Base-by-base conservation (phyloP, 2,329 filamentous ascomycete species). In the Penicillium sp. region DNA sequence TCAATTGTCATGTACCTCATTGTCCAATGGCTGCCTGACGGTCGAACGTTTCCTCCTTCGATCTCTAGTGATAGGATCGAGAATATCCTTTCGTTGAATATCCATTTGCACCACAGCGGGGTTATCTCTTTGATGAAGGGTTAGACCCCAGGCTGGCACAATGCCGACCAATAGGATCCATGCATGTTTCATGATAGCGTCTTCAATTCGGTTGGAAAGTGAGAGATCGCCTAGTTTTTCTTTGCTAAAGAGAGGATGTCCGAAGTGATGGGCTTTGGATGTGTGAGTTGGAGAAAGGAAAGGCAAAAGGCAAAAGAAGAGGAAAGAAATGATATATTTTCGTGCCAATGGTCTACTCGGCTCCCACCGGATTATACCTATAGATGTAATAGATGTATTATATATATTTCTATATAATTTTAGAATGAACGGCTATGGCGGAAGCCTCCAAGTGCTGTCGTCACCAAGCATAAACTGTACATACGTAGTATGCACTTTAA, bases 1-100 rank as follows among this genome's bases (percentile, higher is more conserved):
- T 7, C 4, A 32, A 14, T 13, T 13, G 20, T 29, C 26, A 16
- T n/a, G 26, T 53, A 77, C 80, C 67, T 84, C 78, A 67, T 86
- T 86, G 66, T 82, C 79, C 50, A 86, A 73, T 3, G 68, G 72
- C 59, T 79, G 74, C 34, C 72, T 69, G 7, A 83, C 72, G 64
- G 54, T 72, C 65, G 22, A 34, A 53, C 70, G 71, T 53, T 74
- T 74, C 60, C 78, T 72, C 53, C 80, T 62, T 42, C 68, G 73
- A 61, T 84, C 80, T 62, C 78, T 75, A 24, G 68, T 63, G 16
- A 81, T 57, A 2, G 80, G 80, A 61, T 82, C 74, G 3, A 60
- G 40, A 31, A 81, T 68, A 56, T 77, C 62, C 56, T 74, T 77
- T 40, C 82, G 78, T 60, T 81, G 72, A 40, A 83, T 82, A 50